phyloP scores from a whole-genome alignment of 495 filamentous ascomycete species.

The Arthonia radiata region DNA sequence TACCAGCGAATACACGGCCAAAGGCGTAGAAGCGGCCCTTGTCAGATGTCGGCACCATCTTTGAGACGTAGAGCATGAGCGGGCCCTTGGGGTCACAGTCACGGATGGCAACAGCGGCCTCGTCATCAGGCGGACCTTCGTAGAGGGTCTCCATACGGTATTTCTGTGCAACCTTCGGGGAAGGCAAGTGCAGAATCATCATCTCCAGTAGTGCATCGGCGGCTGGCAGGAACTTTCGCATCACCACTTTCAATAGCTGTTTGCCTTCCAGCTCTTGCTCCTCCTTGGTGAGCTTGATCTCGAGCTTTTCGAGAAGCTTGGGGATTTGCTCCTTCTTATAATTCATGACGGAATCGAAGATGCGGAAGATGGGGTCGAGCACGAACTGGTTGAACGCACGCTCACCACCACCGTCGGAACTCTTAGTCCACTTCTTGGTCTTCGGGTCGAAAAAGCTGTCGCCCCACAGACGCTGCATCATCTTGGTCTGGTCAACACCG shows the following conservation, averaged over 20 bases:
- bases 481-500: slow-evolving; percentile 96
- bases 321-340: slow-evolving; percentile 88
- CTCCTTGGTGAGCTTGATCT: slow-evolving; percentile 62
- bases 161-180: slow-evolving; percentile 83
- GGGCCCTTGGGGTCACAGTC: slow-evolving; percentile 94
- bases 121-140: slow-evolving; percentile 86
- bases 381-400: slow-evolving; percentile 99
- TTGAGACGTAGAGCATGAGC: slow-evolving; percentile 99
- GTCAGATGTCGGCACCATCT: slow-evolving; percentile 99
- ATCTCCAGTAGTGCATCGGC: slow-evolving; percentile 98
- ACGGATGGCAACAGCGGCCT: slow-evolving; percentile 79
- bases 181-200: slow-evolving; percentile 98
- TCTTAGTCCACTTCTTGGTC: slow-evolving; percentile 99
- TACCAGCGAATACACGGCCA: slow-evolving; percentile 98
- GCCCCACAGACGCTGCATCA: slow-evolving; percentile 99
- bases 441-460: slow-evolving; percentile 99
- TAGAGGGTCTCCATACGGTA: slow-evolving; percentile 98
- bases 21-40: slow-evolving; percentile 99
- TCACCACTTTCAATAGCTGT: slow-evolving; percentile 84
- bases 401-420: slow-evolving; percentile 60
- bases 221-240: slow-evolving; percentile 94
- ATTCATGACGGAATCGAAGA: slow-evolving; percentile 89
- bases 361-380: slow-evolving; percentile 96
- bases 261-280: slow-evolving; percentile 95
- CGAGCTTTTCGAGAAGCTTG: slow-evolving; percentile 67